These are phyloP conservation scores for Wickerhamomyces xylosicus DNA, from an alignment of 805 yeast species.

Conservation along the genomic window DNA sequence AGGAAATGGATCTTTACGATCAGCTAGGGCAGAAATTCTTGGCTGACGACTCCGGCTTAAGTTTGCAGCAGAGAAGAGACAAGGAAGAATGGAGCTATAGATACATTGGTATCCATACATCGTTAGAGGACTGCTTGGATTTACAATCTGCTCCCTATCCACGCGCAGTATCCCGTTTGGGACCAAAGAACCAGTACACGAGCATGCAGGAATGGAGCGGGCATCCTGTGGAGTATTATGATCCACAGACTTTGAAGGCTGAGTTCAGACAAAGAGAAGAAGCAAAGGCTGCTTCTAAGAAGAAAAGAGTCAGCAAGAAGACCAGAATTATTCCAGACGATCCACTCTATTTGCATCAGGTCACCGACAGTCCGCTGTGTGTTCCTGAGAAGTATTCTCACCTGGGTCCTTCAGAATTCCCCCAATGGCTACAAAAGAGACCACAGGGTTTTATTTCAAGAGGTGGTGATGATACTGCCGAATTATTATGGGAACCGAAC, in stretches of 20 bases:
- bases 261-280: conserved; percentile 14
- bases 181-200: conserved; percentile 63
- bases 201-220: conserved; percentile 56
- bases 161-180: conserved; percentile 67
- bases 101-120: conserved; percentile 67
- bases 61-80: conserved; percentile 33
- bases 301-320: conserved; percentile 13
- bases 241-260: conserved; percentile 17
- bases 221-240: conserved; percentile 60
- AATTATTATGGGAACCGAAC: conserved; percentile 56
- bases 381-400: conserved; percentile 38
- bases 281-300: conserved; percentile 13
- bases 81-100: conserved; percentile 76
- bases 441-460: conserved; percentile 80
- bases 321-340: not conserved
- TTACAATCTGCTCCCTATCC: conserved; percentile 73
- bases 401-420: conserved; percentile 36
- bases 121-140: conserved; percentile 69
- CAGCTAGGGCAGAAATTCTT: conserved; percentile 44
- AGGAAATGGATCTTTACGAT: conserved; percentile 26
- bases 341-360: not conserved
- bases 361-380: conserved; percentile 15
- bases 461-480: conserved; percentile 61
- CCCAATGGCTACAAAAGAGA: conserved; percentile 68
- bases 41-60: conserved; percentile 26